Percentiles rank a stretch among this genome's conserved stretches.
phyloP scores from a whole-genome alignment of 768 basidiomycete species.

The Auricularia sp. region DNA sequence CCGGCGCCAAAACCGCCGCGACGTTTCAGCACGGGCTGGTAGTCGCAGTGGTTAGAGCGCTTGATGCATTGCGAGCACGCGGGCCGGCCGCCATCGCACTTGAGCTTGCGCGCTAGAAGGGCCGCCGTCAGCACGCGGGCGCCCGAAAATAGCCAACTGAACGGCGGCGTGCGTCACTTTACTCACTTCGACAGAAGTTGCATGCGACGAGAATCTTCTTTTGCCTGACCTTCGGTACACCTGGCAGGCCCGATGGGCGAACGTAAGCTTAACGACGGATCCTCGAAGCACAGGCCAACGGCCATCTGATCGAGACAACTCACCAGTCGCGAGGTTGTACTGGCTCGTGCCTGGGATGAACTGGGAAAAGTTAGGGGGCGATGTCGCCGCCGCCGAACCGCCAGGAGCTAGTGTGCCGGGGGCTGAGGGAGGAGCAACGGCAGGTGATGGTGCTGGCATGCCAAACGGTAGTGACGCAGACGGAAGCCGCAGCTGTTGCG shows the following conservation, averaged over 20 bases:
- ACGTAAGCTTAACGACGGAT: background rate
- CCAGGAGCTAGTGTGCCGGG: background rate
- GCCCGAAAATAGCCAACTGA: too few relatives aligned
- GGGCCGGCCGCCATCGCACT: constrained; percentile 79
- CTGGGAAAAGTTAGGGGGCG: background rate
- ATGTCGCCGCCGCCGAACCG: background rate
- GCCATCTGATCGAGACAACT: background rate
- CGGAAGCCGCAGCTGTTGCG: background rate
- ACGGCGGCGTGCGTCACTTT: background rate
- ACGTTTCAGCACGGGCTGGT: constrained; percentile 36
- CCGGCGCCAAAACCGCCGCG: background rate
- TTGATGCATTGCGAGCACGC: constrained; percentile 76
- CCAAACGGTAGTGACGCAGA: background rate
- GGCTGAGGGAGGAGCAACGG: background rate
- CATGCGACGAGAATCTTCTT: constrained; percentile 87
- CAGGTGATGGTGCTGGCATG: background rate
- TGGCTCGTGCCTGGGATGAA: background rate
- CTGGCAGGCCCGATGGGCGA: background rate
- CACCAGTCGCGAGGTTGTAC: constrained; percentile 2
- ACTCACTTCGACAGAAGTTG: constrained; percentile 84
- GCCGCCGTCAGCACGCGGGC: background rate
- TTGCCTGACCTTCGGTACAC: constrained; percentile 42
- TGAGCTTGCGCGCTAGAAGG: constrained; percentile 65
- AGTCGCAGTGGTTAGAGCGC: constrained; percentile 69
- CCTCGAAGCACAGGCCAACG: background rate